Evolutionary conservation across 257 asterid genomes (phyloP), one percentile per base, ranked within the genome.

Genomic region (Catharanthus roseus): DNA sequence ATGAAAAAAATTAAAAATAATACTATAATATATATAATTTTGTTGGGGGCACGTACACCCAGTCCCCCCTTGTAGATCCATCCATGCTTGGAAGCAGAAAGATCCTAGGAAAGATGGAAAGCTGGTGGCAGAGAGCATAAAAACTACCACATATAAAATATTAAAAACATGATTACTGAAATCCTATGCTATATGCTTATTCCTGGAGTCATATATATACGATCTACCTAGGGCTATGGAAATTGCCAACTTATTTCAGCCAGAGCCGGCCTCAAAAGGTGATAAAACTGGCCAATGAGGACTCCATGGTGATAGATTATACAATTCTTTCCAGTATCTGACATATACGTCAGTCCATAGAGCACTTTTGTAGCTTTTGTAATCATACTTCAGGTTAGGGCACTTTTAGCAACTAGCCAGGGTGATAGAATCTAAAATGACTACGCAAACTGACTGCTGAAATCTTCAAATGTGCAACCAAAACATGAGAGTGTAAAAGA

Each of bases 61-160:
- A n/a, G n/a, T n/a, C n/a, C n/a, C n/a, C n/a, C n/a, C n/a, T n/a
- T n/a, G n/a, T n/a, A n/a, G n/a, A n/a, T n/a, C n/a, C n/a, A n/a
- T n/a, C n/a, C n/a, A n/a, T n/a, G n/a, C 24, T 33, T 61, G 26
- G 39, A 61, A 61, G 66, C 44, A 61, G 34, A 55, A 55, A 61
- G 23, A 18, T 33, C 31, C 26, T 33, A 15, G 66, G 12, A 61
- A 16, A 61, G 44, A 33, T 3, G 31, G 41, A 61, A 60, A 31
- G 26, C 44, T 10, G 24, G 15, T 9, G 23, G 28, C 67, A 61
- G 42, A 6, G 24, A 61, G 29, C 45, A 36, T 8, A 62, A 8
- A 34, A 10, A 33, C 45, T 33, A 31, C 10, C 45, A 62, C 12
- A 10, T 42, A 4, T 58, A 58, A 10, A 28, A 56, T 56, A 56